Evolutionary conservation across 2,329 filamentous ascomycete species (phyloP).

Genomic region (Aspergillus fischeri): DNA sequence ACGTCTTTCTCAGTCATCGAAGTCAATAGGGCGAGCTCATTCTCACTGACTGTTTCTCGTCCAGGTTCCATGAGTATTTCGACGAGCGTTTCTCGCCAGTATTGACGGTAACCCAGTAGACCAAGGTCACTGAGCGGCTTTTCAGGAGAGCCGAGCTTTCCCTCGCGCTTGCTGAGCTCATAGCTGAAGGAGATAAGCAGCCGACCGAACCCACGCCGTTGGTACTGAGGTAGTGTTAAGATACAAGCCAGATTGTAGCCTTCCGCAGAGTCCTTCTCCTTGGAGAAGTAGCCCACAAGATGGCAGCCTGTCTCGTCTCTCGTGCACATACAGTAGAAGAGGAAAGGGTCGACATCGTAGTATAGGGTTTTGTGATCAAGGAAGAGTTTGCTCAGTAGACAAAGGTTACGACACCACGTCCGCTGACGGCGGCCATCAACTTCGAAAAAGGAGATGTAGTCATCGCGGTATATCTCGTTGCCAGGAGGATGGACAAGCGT

Average conservation of each 20-base stretch:
- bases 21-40: constrained; percentile 71
- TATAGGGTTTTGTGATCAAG: constrained; percentile 98
- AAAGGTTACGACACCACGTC: constrained; percentile 98
- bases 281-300: constrained; percentile 98
- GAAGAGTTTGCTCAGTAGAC: constrained; percentile 91
- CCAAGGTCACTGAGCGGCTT: constrained; percentile 94
- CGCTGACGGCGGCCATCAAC: constrained; percentile 96
- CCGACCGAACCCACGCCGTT: constrained; percentile 88
- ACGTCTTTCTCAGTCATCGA: constrained; percentile 98
- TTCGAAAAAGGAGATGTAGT: constrained; percentile 90
- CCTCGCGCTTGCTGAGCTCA: constrained; percentile 91
- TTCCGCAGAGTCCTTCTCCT: constrained; percentile 95
- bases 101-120: constrained; percentile 88
- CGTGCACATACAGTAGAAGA: constrained; percentile 96
- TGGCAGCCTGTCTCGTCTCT: constrained; percentile 89
- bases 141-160: constrained; percentile 91
- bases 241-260: constrained; percentile 99
- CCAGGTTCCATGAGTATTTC: constrained; percentile 75
- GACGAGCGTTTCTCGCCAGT: constrained; percentile 94
- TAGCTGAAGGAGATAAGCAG: constrained; percentile 97
- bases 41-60: constrained; percentile 68
- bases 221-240: constrained; percentile 90
- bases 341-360: constrained; percentile 94
- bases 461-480: constrained; percentile 95
- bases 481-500: constrained; percentile 87